These are phyloP conservation scores for Dictyostelium brefeldianum DNA, from an alignment of 78 protist genomes.

Conservation along the genomic window DNA sequence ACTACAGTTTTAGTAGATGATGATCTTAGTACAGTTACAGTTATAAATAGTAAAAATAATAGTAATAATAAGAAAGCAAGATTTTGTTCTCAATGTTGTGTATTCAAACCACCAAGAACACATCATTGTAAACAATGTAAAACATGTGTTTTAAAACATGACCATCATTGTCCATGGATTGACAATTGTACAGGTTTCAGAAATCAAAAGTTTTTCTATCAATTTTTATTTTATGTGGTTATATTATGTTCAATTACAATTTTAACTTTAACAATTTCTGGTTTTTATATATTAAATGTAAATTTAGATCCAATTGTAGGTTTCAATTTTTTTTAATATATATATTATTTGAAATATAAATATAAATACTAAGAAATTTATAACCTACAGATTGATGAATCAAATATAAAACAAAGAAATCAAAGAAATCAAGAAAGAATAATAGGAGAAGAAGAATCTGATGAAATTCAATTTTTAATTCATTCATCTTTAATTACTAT, in stretches of 20 bases:
- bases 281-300: constrained; percentile 29
- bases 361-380: too few relatives aligned
- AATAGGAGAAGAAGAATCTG: too few relatives aligned
- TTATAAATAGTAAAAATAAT: background rate
- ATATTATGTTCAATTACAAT: constrained; percentile 1
- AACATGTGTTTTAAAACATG: constrained; percentile 88
- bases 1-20: constrained; percentile 11
- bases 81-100: constrained; percentile 42
- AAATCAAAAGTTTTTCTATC: constrained; percentile 47
- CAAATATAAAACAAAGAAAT: too few relatives aligned
- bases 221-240: constrained; percentile 32
- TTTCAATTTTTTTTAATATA: too few relatives aligned
- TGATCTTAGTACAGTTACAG: constrained; percentile 3
- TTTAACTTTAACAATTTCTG: background rate
- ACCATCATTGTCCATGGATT: constrained; percentile 96
- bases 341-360: too few relatives aligned
- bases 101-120: constrained; percentile 82
- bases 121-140: constrained; percentile 94
- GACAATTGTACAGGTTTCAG: constrained; percentile 63
- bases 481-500: constrained; percentile 16
- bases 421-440: too few relatives aligned
- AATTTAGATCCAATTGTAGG: background rate
- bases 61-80: background rate
- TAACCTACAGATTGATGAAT: too few relatives aligned
- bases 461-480: background rate